Base-by-base conservation (phyloP, 805 yeast species). In the Metschnikowia matae region DNA sequence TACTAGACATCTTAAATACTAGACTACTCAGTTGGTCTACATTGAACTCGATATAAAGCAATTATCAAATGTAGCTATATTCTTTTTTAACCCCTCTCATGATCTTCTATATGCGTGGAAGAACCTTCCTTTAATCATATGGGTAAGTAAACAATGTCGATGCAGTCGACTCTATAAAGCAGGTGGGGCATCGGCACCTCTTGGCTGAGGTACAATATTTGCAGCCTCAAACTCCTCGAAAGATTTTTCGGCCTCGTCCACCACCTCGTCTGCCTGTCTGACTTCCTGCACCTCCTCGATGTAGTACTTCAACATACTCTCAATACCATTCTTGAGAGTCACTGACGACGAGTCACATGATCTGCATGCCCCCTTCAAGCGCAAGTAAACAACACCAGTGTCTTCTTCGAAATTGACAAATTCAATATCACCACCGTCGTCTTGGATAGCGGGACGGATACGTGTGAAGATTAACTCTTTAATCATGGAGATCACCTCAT, bases 341-440 rank as follows among this genome's bases (percentile, higher is more conserved):
- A 82, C 83, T 39, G 83, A 79, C 48, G 84, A 78, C 17, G 84
- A 74, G 56, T 83, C 85, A 61, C 89, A 84, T n/a, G 86, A 79
- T 61, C 87, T 76, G 62, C 89, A 84, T 1, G 89, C 89, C 32
- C 89, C 89, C 63, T 78, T 78, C 47, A 84, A 71, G 62, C 78
- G 78, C 58, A 84, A 72, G 49, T 70, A 75, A 0, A 83, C 88
- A 0, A 78, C 74, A 7, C 89, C 89, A 2, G 71, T 62, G 6
- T 75, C 76, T 53, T 81, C 83, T 17, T 55, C 57, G 60, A 84
- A 83, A 1, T 72, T 70, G 33, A 84, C 81, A 66, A 83, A 84
- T 58, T 83, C 87, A 41, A 84, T 78, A 60, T 84, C 89, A 4
- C 89, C 89, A 42, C 89, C 89, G 60, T 84, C 89, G 53, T 84